phyloP scores from a whole-genome alignment of 2,329 filamentous ascomycete species.

The Cladophialophora yegresii region DNA sequence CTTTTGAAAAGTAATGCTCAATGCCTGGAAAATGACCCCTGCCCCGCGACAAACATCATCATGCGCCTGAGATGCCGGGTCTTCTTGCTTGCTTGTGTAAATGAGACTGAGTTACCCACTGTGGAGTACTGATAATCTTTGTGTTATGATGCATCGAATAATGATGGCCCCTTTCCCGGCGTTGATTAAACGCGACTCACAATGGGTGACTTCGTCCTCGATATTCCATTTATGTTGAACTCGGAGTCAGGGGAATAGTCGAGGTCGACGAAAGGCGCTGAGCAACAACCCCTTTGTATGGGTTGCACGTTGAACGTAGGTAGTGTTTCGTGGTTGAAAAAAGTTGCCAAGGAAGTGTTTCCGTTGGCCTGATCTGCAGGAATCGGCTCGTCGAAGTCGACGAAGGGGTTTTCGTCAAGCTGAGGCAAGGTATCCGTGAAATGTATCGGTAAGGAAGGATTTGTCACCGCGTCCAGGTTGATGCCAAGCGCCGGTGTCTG shows the following conservation, averaged over 20 bases:
- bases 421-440: constrained; percentile 8
- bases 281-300: neutral
- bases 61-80: neutral
- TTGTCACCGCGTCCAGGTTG: constrained; percentile 4
- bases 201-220: neutral
- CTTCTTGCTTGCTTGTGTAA: neutral
- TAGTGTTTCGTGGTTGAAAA: neutral
- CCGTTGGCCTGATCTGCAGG: constrained; percentile 4
- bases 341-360: neutral
- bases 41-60: neutral
- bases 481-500: constrained; percentile 9
- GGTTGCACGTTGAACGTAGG: constrained; percentile 1
- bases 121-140: neutral
- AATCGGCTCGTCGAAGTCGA: constrained; percentile 5
- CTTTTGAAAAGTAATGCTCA: neutral
- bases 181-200: neutral
- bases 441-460: neutral
- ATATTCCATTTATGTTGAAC: neutral
- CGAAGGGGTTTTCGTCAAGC: constrained; percentile 11
- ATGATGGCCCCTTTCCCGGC: neutral
- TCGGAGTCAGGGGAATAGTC: neutral
- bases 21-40: neutral
- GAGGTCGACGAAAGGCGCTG: neutral
- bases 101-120: neutral
- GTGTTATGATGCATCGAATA: neutral